Evolutionary conservation across 306 rosid genomes (phyloP).

Genomic region (Cucumis hystrix): DNA sequence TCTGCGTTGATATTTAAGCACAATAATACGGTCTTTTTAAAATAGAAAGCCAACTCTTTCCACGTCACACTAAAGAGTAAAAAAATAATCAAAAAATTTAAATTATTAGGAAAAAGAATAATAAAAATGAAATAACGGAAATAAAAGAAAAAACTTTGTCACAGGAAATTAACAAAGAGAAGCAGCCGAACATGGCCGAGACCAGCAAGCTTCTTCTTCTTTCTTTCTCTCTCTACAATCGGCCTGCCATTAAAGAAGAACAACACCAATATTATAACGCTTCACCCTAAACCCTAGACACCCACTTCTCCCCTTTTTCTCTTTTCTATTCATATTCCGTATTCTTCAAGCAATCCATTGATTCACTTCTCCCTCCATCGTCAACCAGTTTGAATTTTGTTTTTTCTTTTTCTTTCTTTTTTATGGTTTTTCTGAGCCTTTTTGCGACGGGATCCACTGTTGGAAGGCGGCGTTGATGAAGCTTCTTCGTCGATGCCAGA

Average conservation of each 20-base stretch:
- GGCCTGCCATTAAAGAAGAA: background rate
- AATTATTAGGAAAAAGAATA: background rate
- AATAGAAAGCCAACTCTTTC: background rate
- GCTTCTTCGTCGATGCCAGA: slow-evolving; percentile 62
- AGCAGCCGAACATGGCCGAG: slow-evolving; percentile 49
- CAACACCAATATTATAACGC: background rate
- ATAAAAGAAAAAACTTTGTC: background rate
- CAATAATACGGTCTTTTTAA: background rate
- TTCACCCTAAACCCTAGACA: slow-evolving; percentile 40
- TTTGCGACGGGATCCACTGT: slow-evolving; percentile 5
- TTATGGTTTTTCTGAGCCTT: slow-evolving; percentile 13
- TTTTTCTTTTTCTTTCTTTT: too few species aligned
- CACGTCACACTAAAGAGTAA: background rate
- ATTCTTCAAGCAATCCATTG: slow-evolving; percentile 25
- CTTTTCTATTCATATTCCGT: slow-evolving; percentile 1
- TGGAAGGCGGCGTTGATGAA: slow-evolving; percentile 41
- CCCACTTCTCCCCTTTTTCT: background rate
- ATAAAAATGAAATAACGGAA: background rate
- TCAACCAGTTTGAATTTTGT: slow-evolving; percentile 39
- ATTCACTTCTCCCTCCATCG: slow-evolving; percentile 24
- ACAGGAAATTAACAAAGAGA: background rate
- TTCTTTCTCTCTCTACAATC: slow-evolving; percentile 7
- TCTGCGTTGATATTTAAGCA: background rate
- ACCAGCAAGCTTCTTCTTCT: slow-evolving; percentile 14
- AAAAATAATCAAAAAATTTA: background rate